Evolutionary conservation across 352 stramenopile genomes (phyloP), one percentile per base, ranked within the genome.

Genomic region (Hyaloperonospora arabidopsidis): DNA sequence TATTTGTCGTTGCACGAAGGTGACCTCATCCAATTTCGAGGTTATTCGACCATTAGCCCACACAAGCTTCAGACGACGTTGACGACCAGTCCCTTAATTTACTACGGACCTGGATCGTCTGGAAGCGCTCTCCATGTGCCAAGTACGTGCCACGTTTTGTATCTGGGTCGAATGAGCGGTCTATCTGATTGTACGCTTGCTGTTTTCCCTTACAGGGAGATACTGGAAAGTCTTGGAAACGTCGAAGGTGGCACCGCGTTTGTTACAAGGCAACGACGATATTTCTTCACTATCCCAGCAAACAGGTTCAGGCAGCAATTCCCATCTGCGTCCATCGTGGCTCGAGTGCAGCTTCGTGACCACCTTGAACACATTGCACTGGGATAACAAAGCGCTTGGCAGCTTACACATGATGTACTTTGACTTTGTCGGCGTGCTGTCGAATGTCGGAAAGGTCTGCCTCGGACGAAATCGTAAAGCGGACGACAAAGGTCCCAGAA

Each of bases 341-440:
- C 53, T 82, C 10, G 59, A 78, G 15, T 76, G 71, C 38, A 65
- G 32, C 23, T 83, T 86, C 32, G 57, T 72, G 2, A 80, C 40
- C 7, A 73, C 56, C 3, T 58, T 70, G 17, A 58, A 76, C 15
- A 64, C 61, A 4, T 56, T 67, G 5, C 57, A 70, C 14, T 75
- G 58, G 58, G 45, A 45, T 14, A 44, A 59, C 6, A 61, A 46
- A 0, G 47, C 40, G 2, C 48, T 57, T 7, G 40, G 62, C 1
- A 51, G 57, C 2, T n/a, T 49, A 0, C 51, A 68, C 2, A 44
- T 25, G 0, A 68, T 72, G 36, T 77, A 73, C 45, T 89, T 89
- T 21, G 79, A 89, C 46, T 80, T 85, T 34, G 73, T 86, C 13
- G 79, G 79, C 1, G 69, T 89, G 0, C 45, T 87, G 11, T 78